Evolutionary conservation across 345 rosid species (phyloP), one percentile per base, ranked within the genome.

Genomic region (Euclidium syriacum): DNA sequence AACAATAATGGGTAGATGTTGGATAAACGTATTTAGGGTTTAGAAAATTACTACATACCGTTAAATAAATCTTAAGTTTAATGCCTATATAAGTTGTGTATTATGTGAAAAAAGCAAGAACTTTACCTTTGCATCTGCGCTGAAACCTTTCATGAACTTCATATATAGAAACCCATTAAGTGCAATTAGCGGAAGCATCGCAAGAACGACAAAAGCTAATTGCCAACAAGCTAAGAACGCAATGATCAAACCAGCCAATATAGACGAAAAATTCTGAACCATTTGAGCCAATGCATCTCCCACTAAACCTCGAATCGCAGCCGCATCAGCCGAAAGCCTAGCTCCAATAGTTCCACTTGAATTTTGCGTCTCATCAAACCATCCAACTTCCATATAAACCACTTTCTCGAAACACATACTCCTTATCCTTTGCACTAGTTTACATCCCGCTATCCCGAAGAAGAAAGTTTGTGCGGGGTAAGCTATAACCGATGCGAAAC

Each of bases 251-350:
- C 83, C 98, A 5, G 86, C 85, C 4, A 77, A 35, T 25, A 83
- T 88, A 7, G 95, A 41, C 7, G 95, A 60, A 2, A 46, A 5
- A 53, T 84, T 88, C 43, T 85, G 88, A 58, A 91, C 83, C 15
- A 71, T 7, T 57, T 74, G 85, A 32, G 83, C 79, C 27, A 91
- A 76, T 7, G 89, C 75, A 72, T 88, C 98, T 65, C 98, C 98
- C 23, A 84, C 96, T 10, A 91, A 63, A 35, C 81, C 85, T 24
- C 83, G 95, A 1, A 86, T 71, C 0, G 73, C 50, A 15, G 95
- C 88, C 44, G 96, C 98, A 64, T 91, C 98, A 26, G 90, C 86
- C 4, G 96, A 88, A 20, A 91, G 85, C 59, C 85, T 84, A 5
- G 98, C 79, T 24, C 98, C 95, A 36, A 88, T 68, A 27, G 77